A percentile compares a stretch with the other conserved stretches of the same genome.
phyloP scores from a whole-genome alignment of 1,284 basidiomycete genomes.

The Anthracocystis walkeri region DNA sequence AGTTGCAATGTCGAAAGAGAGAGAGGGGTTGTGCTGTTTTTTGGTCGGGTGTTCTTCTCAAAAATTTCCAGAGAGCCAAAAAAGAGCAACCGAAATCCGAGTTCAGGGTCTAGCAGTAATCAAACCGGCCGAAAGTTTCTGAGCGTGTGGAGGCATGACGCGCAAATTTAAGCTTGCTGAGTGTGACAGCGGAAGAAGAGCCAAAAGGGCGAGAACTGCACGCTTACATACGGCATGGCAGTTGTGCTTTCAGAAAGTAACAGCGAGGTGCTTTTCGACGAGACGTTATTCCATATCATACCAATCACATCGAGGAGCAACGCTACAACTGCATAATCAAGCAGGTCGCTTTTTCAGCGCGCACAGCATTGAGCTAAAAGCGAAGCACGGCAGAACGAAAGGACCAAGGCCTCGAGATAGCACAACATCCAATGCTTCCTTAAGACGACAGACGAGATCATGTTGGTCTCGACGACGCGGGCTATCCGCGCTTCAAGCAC shows the following conservation, averaged over 20 bases:
- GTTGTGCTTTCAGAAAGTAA: background rate
- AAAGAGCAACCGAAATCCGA: slow-evolving; percentile 28
- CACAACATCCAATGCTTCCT: background rate
- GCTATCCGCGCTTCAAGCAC: slow-evolving; percentile 11
- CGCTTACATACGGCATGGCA: slow-evolving; percentile 31
- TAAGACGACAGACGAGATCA: slow-evolving; percentile 12
- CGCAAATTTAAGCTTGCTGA: background rate
- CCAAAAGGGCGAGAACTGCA: slow-evolving; percentile 11
- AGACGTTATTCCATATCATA: background rate
- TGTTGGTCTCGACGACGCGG: slow-evolving; percentile 28
- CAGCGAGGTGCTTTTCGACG: background rate
- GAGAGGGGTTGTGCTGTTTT: background rate
- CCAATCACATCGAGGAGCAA: background rate
- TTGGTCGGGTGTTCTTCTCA: slow-evolving; percentile 31
- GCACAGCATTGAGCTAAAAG: background rate
- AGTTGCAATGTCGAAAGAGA: too few relatives aligned
- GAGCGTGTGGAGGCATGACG: slow-evolving; percentile 42
- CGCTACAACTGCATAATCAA: background rate
- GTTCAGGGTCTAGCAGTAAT: slow-evolving; percentile 5
- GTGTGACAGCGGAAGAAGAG: background rate
- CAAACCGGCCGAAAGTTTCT: slow-evolving; percentile 15
- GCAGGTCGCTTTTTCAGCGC: background rate
- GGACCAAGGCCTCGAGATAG: background rate
- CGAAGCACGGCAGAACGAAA: too few relatives aligned
- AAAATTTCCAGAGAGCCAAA: slow-evolving; percentile 22